Percentiles rank a stretch among this genome's conserved stretches.
phyloP scores from a whole-genome alignment of 495 filamentous ascomycete species.

The Xylaria venustula region DNA sequence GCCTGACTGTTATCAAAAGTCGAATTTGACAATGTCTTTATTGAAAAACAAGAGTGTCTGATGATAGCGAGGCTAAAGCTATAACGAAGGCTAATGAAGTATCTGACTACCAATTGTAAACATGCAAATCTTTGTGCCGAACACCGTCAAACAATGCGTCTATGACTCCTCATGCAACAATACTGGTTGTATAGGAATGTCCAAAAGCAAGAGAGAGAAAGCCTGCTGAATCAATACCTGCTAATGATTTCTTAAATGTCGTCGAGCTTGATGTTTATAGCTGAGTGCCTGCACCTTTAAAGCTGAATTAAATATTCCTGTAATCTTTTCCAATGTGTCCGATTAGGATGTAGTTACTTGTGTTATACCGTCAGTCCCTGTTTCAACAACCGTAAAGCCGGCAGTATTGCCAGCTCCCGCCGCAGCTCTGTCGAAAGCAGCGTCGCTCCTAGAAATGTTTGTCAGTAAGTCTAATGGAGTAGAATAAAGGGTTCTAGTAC shows the following conservation, averaged over 20 bases:
- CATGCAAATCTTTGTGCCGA: not conserved
- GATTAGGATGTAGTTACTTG: conserved; percentile 21
- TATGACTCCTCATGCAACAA: not conserved
- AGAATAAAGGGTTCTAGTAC: conserved; percentile 9
- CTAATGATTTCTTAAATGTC: not conserved
- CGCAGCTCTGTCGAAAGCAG: conserved; percentile 79
- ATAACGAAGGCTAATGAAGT: not conserved
- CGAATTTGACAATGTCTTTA: not conserved
- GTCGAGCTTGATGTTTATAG: conserved; percentile 4
- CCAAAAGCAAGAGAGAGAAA: conserved; percentile 7
- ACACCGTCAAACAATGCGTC: not conserved
- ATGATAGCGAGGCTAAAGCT: not conserved
- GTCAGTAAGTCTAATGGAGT: conserved; percentile 6
- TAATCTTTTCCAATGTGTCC: not conserved
- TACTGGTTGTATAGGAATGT: not conserved
- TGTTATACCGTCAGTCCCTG: conserved; percentile 44
- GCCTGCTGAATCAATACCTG: not conserved
- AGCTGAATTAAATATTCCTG: not conserved
- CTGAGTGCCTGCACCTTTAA: not conserved
- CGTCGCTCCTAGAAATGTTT: conserved; percentile 59
- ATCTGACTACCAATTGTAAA: not conserved
- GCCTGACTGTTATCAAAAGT: no score
- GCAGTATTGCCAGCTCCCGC: conserved; percentile 63
- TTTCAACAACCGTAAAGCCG: conserved; percentile 70
- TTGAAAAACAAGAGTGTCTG: not conserved